These are phyloP conservation scores for Penicillium digitatum DNA, from an alignment of 2,329 filamentous ascomycete species.

Conservation along the genomic window DNA sequence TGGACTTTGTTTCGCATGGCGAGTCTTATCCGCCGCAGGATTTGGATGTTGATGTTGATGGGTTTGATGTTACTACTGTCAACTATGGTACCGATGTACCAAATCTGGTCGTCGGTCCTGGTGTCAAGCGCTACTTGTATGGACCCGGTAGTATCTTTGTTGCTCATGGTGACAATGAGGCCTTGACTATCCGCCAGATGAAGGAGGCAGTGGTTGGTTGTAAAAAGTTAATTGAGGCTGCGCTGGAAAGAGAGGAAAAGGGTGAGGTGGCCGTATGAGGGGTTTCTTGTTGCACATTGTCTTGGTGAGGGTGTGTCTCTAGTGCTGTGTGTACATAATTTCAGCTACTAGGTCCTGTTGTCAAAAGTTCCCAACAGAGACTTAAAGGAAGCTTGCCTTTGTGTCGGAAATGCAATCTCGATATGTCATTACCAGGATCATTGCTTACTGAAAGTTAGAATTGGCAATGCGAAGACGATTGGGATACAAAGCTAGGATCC, in stretches of 20 bases:
- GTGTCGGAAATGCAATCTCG: neutral
- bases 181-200: constrained; percentile 17
- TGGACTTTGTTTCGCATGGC: constrained; percentile 54
- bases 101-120: constrained; percentile 57
- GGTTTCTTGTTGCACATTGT: neutral
- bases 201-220: constrained; percentile 20
- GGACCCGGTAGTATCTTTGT: constrained; percentile 26
- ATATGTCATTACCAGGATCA: neutral
- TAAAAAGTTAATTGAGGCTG: constrained; percentile 23
- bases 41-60: constrained; percentile 76
- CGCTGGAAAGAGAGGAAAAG: constrained; percentile 14
- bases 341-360: neutral
- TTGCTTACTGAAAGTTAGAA: neutral
- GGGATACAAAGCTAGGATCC: neutral
- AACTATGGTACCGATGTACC: constrained; percentile 95
- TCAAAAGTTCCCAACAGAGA: neutral
- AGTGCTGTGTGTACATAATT: neutral
- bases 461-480: neutral
- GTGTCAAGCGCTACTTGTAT: constrained; percentile 56
- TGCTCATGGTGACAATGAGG: constrained; percentile 26
- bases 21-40: constrained; percentile 71
- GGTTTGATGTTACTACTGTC: constrained; percentile 76
- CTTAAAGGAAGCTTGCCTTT: neutral
- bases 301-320: neutral
- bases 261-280: neutral